A percentile compares a stretch with the other conserved stretches of the same genome.
phyloP scores from a whole-genome alignment of 2,329 filamentous ascomycete genomes.

The Paecilomyces variotii region DNA sequence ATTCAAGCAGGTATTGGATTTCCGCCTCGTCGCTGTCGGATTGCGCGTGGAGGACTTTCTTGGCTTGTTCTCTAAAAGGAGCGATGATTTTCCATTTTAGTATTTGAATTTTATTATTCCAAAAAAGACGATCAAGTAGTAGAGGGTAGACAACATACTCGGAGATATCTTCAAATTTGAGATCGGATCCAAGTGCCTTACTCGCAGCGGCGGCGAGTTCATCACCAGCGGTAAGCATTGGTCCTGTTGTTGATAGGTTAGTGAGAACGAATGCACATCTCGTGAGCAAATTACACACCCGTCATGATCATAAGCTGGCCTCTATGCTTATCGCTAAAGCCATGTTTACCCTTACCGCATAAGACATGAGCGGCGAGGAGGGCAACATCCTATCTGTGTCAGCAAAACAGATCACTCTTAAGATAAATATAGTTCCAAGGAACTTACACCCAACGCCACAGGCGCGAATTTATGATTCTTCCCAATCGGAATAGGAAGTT shows the following conservation, averaged over 20 bases:
- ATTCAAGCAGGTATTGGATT: conserved; percentile 43
- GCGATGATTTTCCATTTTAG: no score
- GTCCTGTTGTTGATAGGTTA: conserved; percentile 24
- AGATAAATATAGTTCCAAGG: neutral
- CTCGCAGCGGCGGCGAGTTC: conserved; percentile 42
- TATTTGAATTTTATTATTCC: no score
- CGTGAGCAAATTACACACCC: conserved; percentile 17
- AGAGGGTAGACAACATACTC: conserved; percentile 22
- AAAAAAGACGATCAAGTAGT: no score
- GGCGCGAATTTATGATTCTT: conserved; percentile 43
- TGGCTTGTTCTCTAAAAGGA: conserved; percentile 20
- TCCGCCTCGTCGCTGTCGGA: conserved; percentile 32
- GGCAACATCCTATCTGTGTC: conserved; percentile 36
- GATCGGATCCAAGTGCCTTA: conserved; percentile 34
- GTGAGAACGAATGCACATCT: neutral
- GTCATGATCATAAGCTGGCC: conserved; percentile 48
- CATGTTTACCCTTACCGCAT: conserved; percentile 40
- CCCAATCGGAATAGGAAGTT: conserved; percentile 42
- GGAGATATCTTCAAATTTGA: conserved; percentile 42
- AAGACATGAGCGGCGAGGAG: conserved; percentile 43
- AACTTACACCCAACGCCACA: conserved; percentile 39
- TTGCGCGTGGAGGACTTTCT: conserved; percentile 30
- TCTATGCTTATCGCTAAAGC: conserved; percentile 44
- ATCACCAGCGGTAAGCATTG: conserved; percentile 39
- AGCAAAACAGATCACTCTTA: neutral